Evolutionary conservation across 495 filamentous ascomycete genomes (phyloP), one percentile per base, ranked within the genome.

Genomic region (Opeltia flavorubescens): DNA sequence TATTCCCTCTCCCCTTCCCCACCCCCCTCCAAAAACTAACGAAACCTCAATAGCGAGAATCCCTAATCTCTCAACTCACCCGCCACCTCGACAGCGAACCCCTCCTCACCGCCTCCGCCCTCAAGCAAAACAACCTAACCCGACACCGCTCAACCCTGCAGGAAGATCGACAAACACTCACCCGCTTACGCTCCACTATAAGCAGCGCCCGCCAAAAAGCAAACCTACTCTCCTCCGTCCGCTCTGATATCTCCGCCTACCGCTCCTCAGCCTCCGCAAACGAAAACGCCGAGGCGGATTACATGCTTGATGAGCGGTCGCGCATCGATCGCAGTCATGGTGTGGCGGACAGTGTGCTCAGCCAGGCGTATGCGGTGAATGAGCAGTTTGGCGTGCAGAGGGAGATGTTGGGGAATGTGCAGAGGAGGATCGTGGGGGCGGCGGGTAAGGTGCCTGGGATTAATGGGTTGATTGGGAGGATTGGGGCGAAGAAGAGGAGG

Each of bases 321-420:
- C 72, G 80, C 48, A 76, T 99, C 56, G 93, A 99, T 53, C 75
- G 83, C 55, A 89, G 84, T 56, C 81, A 95, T 58, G 82, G 78
- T 43, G 74, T 91, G 63, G 84, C 84, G 31, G 91, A 99, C 59
- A 81, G 78, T 46, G 88, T 99, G 34, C 68, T 99, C 49, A 89
- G 83, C 63, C 93, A 95, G 72, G 91, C 91, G 23, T 96, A 99
- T 67, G 88, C 89, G 18, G 87, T 95, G 46, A 91, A 94, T 61
- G 86, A 95, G 68, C 83, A 72, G 55, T 96, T 99, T 60, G 76
- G 76, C 12, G 50, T 84, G 40, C 93, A 99, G 71, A 68, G 88
- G 23, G 88, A 95, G 69, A 84, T 77, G 34, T 66, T 99, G 25
- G 73, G 77, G 43, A 89, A 74, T 61, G 86, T 99, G 46, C 89